Conservation (phyloP, 2,329 filamentous ascomycete species). For the Ascochyta clinopodiicola region DNA sequence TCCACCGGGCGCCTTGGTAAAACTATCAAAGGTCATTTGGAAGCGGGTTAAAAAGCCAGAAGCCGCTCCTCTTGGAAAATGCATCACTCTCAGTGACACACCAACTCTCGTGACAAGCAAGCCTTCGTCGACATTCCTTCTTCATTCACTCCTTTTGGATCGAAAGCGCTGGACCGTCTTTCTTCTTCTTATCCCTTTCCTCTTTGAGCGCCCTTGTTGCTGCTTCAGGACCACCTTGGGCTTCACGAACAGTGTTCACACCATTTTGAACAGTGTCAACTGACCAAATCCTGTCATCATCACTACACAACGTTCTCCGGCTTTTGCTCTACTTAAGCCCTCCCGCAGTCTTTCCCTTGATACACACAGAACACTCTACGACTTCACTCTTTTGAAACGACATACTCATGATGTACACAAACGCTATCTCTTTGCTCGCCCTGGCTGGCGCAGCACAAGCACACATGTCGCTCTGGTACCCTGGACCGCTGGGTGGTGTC, state of each 20-base stretch:
- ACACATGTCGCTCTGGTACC: constrained; percentile 54
- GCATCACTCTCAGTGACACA: constrained; percentile 36
- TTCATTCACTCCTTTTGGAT: constrained; percentile 34
- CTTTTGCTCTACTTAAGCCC: constrained; percentile 19
- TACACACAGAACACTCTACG: constrained; percentile 12
- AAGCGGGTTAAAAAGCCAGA: constrained; percentile 30
- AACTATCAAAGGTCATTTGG: constrained; percentile 13
- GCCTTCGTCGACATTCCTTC: constrained; percentile 42
- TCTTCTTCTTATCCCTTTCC: constrained; percentile 20
- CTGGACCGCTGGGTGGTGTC: constrained; percentile 52
- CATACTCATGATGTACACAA: constrained; percentile 33
- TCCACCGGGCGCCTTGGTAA: constrained; percentile 19
- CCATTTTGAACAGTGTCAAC: constrained; percentile 24
- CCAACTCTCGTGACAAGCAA: constrained; percentile 39
- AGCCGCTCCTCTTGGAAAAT: constrained; percentile 25
- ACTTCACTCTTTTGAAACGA: constrained; percentile 17
- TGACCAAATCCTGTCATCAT: constrained; percentile 14
- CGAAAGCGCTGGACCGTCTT: constrained; percentile 42
- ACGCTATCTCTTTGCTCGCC: constrained; percentile 34
- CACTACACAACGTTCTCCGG: constrained; percentile 13
- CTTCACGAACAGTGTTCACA: constrained; percentile 12
- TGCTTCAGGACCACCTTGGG: constrained; percentile 13
- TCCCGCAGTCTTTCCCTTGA: constrained; percentile 14
- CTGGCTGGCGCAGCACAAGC: constrained; percentile 38
- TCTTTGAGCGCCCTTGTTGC: constrained; percentile 32